Conservation (phyloP, 1,284 basidiomycete species). For the Mycosarcoma mackinlayi region DNA sequence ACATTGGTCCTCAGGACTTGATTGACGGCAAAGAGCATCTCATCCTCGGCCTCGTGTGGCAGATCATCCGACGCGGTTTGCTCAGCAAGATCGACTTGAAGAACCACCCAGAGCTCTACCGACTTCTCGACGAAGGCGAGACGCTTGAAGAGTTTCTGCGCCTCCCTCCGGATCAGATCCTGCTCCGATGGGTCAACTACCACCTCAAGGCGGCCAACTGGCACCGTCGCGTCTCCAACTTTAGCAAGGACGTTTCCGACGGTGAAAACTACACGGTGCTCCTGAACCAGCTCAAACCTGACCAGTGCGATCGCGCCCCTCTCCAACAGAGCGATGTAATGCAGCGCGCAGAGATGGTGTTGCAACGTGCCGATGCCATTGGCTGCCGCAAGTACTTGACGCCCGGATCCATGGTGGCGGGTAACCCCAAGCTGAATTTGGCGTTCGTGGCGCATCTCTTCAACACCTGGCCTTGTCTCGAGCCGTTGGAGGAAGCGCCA, state of each 20-base stretch:
- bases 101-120: constrained; percentile 94
- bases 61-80: constrained; percentile 92
- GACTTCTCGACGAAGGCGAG: constrained; percentile 94
- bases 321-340: constrained; percentile 85
- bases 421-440: constrained; percentile 97
- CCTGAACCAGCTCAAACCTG: constrained; percentile 87
- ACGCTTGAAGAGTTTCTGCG: constrained; percentile 93
- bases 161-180: constrained; percentile 94
- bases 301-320: constrained; percentile 90
- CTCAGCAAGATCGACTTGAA: constrained; percentile 97
- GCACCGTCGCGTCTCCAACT: constrained; percentile 83
- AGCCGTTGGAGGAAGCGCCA: constrained; percentile 84
- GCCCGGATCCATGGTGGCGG: constrained; percentile 86
- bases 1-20: constrained; percentile 93
- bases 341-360: constrained; percentile 86
- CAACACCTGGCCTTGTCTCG: constrained; percentile 85
- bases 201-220: constrained; percentile 95
- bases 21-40: constrained; percentile 94
- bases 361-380: constrained; percentile 92
- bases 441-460: constrained; percentile 98
- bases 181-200: constrained; percentile 98
- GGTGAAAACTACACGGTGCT: constrained; percentile 97
- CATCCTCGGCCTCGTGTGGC: constrained; percentile 98
- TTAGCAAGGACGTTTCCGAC: constrained; percentile 92
- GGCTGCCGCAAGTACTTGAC: constrained; percentile 97